These are phyloP conservation scores for Aspergillus piperis DNA, from an alignment of 2,329 filamentous ascomycete genomes.

Conservation along the genomic window DNA sequence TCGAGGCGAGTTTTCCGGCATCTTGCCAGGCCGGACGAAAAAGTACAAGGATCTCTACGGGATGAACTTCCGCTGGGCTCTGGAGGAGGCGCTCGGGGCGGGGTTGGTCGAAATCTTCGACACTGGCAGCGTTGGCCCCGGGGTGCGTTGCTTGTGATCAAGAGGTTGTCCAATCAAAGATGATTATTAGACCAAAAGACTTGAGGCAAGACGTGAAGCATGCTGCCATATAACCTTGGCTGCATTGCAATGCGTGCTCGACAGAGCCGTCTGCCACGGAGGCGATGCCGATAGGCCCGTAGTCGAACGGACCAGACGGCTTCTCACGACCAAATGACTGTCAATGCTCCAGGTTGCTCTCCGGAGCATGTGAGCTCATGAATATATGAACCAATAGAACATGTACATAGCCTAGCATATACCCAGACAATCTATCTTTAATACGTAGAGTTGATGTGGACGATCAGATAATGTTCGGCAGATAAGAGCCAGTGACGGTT, in stretches of 20 bases:
- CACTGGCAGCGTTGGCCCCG: slow-evolving; percentile 62
- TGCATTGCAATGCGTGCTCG: neutral
- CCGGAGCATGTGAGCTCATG: neutral
- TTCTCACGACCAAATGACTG: neutral
- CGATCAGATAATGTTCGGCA: neutral
- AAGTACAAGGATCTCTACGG: slow-evolving; percentile 65
- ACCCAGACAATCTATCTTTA: neutral
- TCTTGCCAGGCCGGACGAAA: slow-evolving; percentile 60
- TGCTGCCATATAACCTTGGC: neutral
- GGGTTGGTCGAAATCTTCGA: slow-evolving; percentile 64
- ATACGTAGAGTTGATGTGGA: neutral
- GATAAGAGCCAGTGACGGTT: too few relatives aligned
- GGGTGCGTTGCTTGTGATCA: slow-evolving; percentile 45
- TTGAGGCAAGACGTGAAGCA: neutral
- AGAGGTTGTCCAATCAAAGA: neutral
- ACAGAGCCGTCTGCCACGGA: neutral
- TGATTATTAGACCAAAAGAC: neutral
- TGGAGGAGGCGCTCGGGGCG: slow-evolving; percentile 63
- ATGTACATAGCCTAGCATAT: neutral
- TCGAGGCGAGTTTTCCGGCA: slow-evolving; percentile 58
- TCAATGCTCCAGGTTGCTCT: neutral
- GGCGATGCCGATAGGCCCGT: neutral
- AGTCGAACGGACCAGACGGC: too few relatives aligned
- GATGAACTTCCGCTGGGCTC: slow-evolving; percentile 60
- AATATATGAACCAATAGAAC: neutral